These are phyloP conservation scores for Sarocladium strictum DNA, from an alignment of 2,329 filamentous ascomycete genomes.

Conservation along the genomic window DNA sequence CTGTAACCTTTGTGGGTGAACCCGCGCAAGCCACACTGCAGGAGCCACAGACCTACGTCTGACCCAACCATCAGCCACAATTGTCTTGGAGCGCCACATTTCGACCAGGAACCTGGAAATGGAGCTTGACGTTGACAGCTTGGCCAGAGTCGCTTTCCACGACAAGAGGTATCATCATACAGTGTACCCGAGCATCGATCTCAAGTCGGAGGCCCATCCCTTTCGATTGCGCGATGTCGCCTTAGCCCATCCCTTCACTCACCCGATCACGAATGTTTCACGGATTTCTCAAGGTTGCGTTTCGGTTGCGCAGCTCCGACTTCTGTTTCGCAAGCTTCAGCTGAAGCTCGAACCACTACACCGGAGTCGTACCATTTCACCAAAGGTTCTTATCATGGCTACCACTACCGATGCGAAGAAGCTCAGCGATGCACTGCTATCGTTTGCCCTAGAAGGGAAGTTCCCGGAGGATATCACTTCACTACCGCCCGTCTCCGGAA, in stretches of 20 bases:
- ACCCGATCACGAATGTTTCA: neutral
- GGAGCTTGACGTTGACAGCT: constrained; percentile 8
- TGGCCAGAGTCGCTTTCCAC: neutral
- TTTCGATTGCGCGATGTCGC: neutral
- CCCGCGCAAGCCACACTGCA: neutral
- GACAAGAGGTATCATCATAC: too few species aligned
- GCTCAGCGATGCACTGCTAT: constrained; percentile 34
- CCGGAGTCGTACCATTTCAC: neutral
- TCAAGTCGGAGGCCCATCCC: too few species aligned
- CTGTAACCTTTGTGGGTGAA: neutral
- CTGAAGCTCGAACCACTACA: neutral
- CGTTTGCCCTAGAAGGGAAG: constrained; percentile 32
- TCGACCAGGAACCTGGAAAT: neutral
- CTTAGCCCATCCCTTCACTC: neutral
- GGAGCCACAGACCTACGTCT: neutral
- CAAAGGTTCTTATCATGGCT: neutral
- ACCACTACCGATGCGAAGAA: constrained; percentile 19
- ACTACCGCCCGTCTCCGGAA: constrained; percentile 30
- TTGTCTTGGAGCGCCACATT: neutral
- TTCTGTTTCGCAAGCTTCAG: neutral
- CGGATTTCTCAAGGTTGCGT: neutral
- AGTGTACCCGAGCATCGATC: too few species aligned
- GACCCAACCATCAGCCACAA: neutral
- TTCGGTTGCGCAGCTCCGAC: neutral
- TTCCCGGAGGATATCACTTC: constrained; percentile 35